Evolutionary conservation across 495 filamentous ascomycete genomes (phyloP), one percentile per base, ranked within the genome.

Genomic region (Evernia prunastri): DNA sequence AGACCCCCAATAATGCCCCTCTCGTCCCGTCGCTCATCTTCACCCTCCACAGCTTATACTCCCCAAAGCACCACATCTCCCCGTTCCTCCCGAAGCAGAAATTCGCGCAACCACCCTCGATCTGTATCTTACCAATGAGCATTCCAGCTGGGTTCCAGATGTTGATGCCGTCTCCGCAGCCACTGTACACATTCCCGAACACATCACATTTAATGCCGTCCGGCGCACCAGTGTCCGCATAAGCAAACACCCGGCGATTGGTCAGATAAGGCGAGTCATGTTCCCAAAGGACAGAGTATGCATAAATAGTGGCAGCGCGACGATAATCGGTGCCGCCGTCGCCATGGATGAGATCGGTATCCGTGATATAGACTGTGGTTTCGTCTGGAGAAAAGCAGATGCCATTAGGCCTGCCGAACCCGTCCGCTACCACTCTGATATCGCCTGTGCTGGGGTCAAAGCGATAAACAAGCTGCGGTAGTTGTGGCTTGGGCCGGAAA

Each of bases 71-170:
- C 69, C 69, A 71, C 75, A 86, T 77, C 54, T 79, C 71, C 0
- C 81, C 82, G 15, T 77, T 73, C 18, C 82, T 77, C 13, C 78
- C 83, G 60, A 85, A 86, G 65, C 82, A 79, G 72, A 86, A 85
- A 71, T 84, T 84, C 39, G 80, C 80, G 4, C 75, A 71, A 1
- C 69, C 72, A 7, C 70, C 67, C 37, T 74, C 68, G 33, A 79
- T 67, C 45, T 72, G 78, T 31, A 86, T 84, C 72, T 83, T 86
- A 23, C 78, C 79, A 25, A 81, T 68, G 29, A 81, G 42, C 73
- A 61, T 78, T 63, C 75, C 77, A 8, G 70, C 74, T 3, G 66
- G 67, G 51, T 75, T 74, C 74, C 77, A 78, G 13, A 81, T 72
- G 18, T 79, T 75, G 25, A 81, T 68, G 2, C 78, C 78, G 42